These are phyloP conservation scores for Liriodendron chinense DNA, from an alignment of 164 flowering plant genomes.

Conservation along the genomic window DNA sequence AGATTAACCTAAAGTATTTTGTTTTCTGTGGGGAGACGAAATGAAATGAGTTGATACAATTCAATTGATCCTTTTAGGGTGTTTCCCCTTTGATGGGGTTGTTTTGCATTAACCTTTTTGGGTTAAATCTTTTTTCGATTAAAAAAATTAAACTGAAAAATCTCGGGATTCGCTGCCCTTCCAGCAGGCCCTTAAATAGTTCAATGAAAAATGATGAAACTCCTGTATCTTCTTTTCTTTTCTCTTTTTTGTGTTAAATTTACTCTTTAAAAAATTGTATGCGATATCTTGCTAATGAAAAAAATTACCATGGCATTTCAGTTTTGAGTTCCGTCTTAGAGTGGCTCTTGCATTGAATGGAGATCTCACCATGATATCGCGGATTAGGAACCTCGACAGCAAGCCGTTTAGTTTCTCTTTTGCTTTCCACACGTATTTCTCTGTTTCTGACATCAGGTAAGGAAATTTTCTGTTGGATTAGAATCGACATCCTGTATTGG, in stretches of 20 bases:
- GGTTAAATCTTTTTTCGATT: neutral
- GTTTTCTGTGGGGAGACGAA: too few species aligned
- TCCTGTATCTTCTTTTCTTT: too few species aligned
- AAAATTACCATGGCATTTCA: slow-evolving; percentile 24
- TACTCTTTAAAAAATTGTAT: neutral
- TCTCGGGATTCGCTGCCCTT: too few species aligned
- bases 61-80: too few species aligned
- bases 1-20: too few species aligned
- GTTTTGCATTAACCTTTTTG: too few species aligned
- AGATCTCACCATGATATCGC: slow-evolving; percentile 62
- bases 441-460: slow-evolving; percentile 96
- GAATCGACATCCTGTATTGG: neutral
- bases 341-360: slow-evolving; percentile 72
- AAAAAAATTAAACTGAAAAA: too few species aligned
- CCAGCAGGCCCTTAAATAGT: too few species aligned
- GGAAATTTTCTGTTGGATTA: slow-evolving; percentile 2
- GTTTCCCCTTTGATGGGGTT: too few species aligned
- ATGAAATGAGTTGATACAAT: too few species aligned
- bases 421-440: slow-evolving; percentile 79
- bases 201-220: too few species aligned
- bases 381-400: slow-evolving; percentile 76
- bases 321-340: slow-evolving; percentile 93
- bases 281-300: neutral
- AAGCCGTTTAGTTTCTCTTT: slow-evolving; percentile 96
- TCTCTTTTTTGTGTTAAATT: too few species aligned